Evolutionary conservation across 768 basidiomycete species (phyloP).

Genomic region (Dioszegia aurantiaca): DNA sequence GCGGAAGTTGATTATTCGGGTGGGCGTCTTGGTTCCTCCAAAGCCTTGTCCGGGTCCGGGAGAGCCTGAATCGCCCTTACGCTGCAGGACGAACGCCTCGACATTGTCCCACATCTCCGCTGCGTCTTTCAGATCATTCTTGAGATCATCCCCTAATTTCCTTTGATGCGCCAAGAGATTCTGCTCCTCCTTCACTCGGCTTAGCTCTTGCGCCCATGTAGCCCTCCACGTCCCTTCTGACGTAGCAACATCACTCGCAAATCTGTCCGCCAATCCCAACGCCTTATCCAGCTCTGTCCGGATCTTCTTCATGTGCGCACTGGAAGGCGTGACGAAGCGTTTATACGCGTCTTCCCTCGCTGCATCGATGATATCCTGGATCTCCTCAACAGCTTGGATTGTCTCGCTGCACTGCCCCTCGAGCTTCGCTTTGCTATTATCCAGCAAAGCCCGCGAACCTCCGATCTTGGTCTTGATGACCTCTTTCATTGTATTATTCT

Average conservation of each 20-base stretch:
- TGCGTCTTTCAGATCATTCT: conserved; percentile 90
- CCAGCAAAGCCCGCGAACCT: conserved; percentile 80
- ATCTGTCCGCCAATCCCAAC: conserved; percentile 66
- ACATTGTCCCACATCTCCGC: conserved; percentile 78
- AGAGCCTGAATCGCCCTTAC: background rate
- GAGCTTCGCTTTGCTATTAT: conserved; percentile 87
- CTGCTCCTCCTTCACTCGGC: conserved; percentile 96
- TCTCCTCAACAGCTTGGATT: conserved; percentile 85
- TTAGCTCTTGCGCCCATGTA: conserved; percentile 94
- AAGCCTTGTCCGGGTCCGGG: conserved; percentile 45
- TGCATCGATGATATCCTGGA: conserved; percentile 84
- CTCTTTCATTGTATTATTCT: conserved; percentile 83
- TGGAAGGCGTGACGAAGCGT: conserved; percentile 79
- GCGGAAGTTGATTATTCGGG: conserved; percentile 65
- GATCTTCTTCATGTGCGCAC: conserved; percentile 66
- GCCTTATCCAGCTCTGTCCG: conserved; percentile 68
- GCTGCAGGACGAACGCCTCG: conserved; percentile 68
- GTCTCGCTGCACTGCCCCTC: conserved; percentile 83
- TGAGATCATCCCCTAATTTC: conserved; percentile 78
- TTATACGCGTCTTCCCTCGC: conserved; percentile 89
- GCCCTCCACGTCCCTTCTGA: conserved; percentile 97
- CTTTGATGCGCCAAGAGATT: conserved; percentile 90
- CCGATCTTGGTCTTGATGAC: conserved; percentile 77
- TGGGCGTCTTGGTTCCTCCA: conserved; percentile 4
- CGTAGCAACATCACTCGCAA: conserved; percentile 79